Conservation (phyloP, 2,329 filamentous ascomycete genomes). For the Monilinia aucupariae region DNA sequence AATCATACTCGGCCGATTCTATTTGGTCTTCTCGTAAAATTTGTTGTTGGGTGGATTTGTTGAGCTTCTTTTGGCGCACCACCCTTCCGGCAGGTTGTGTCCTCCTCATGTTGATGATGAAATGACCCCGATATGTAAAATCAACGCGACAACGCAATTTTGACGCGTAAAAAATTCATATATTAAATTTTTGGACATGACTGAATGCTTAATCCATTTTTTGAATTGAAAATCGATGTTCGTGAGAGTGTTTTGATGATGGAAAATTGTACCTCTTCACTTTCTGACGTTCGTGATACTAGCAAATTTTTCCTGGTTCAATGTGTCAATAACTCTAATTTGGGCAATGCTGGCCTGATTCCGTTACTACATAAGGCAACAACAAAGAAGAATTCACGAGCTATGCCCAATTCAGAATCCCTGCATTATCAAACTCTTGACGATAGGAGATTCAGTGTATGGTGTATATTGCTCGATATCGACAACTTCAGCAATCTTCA, state of each 20-base stretch:
- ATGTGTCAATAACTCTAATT: constrained; percentile 17
- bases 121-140: constrained; percentile 17
- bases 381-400: neutral
- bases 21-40: constrained; percentile 86
- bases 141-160: constrained; percentile 21
- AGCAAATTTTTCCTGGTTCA: constrained; percentile 17
- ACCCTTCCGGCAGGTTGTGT: constrained; percentile 35
- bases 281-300: constrained; percentile 17
- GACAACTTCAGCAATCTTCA: neutral
- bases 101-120: constrained; percentile 25
- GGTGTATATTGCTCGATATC: neutral
- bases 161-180: constrained; percentile 29
- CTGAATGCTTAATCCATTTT: constrained; percentile 26
- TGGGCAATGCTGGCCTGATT: constrained; percentile 11
- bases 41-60: constrained; percentile 28
- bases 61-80: constrained; percentile 54
- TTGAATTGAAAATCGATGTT: constrained; percentile 23
- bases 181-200: constrained; percentile 25
- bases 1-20: constrained; percentile 73
- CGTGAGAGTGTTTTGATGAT: constrained; percentile 30
- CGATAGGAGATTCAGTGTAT: constrained; percentile 4
- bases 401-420: constrained; percentile 9
- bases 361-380: neutral
- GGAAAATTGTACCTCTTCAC: constrained; percentile 14
- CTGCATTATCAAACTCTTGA: constrained; percentile 14